Base-by-base conservation (phyloP, 306 rosid genomes). In the Begonia masoniana region DNA sequence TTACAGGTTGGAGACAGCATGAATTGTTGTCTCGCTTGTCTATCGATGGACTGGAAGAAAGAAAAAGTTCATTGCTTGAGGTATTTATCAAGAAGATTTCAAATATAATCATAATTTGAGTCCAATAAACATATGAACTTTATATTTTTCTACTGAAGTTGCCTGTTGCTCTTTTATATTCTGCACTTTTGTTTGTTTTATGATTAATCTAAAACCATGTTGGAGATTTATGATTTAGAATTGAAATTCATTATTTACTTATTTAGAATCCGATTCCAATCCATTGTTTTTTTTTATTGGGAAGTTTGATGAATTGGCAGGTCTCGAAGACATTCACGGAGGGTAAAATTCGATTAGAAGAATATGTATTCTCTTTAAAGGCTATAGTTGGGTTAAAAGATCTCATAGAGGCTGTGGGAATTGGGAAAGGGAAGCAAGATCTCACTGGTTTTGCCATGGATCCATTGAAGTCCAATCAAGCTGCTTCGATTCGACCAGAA, bases 361-460 rank as follows among this genome's bases (percentile, higher is more conserved):
- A 78, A 50, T 85, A 82, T 61, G 83, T 77, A 57, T 71, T 60
- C 61, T 59, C 71, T 67, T 59, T 91, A 9, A 85, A 81, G 81
- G 74, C 69, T 55, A 64, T 41, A 55, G 74, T 75, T 47, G 97
- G 97, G 54, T 39, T 85, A 57, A 63, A 75, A 61, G 85, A 85
- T 58, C 85, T 91, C 54, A 82, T 91, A 10, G 79, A 80, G 74
- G 96, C 79, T 35, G 77, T 85, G 23, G 88, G 79, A 67, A 70
- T 91, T 41, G 97, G 96, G 35, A 91, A 77, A 62, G 97, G 95
- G 50, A 85, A 78, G 72, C 71, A 71, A 61, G 97, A 91, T 66
- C 91, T 91, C 46, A 91, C 91, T 26, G 6, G 35, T 26, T 26
- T 26, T 6, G 6, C 35, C 35, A 26, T 26, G 35, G 35, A 26